These are phyloP conservation scores for Trametes elegans DNA, from an alignment of 768 basidiomycete species.

Conservation along the genomic window DNA sequence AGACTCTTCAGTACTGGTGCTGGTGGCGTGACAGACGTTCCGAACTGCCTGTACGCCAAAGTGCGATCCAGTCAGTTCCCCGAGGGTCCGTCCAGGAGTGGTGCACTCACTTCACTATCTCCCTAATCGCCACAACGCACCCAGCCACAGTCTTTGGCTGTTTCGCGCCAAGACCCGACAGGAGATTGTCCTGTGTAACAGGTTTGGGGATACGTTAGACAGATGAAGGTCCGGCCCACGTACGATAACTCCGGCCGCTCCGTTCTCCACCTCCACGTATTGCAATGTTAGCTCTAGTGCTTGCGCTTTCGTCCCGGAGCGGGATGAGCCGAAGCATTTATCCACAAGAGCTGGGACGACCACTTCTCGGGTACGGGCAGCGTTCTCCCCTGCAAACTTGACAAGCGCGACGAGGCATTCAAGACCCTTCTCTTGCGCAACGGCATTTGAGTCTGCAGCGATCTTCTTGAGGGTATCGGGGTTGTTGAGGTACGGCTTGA, in stretches of 20 bases:
- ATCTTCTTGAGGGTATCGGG: slow-evolving; percentile 82
- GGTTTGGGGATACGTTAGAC: neutral
- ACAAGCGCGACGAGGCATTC: slow-evolving; percentile 85
- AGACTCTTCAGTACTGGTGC: slow-evolving; percentile 82
- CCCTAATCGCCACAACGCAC: slow-evolving; percentile 72
- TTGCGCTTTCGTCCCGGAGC: slow-evolving; percentile 87
- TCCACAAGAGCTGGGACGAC: slow-evolving; percentile 93
- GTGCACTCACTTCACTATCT: slow-evolving; percentile 70
- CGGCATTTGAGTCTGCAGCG: slow-evolving; percentile 88
- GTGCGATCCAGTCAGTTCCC: no score
- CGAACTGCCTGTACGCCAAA: slow-evolving; percentile 60
- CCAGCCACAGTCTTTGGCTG: slow-evolving; percentile 93
- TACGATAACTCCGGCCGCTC: slow-evolving; percentile 84
- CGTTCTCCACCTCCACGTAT: slow-evolving; percentile 93
- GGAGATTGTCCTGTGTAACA: slow-evolving; percentile 49
- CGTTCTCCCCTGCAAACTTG: slow-evolving; percentile 88
- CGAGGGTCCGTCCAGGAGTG: no score
- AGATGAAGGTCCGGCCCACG: slow-evolving; percentile 37
- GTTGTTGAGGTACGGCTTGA: slow-evolving; percentile 83
- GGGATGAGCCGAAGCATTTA: slow-evolving; percentile 89
- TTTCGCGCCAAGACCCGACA: slow-evolving; percentile 86
- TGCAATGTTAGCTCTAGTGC: slow-evolving; percentile 83
- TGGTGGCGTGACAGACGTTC: slow-evolving; percentile 67
- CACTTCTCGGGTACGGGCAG: slow-evolving; percentile 73
- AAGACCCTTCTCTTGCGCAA: slow-evolving; percentile 96